These are phyloP conservation scores for Phalaenopsis aphrodite DNA, from an alignment of 106 monocot species.

Conservation along the genomic window DNA sequence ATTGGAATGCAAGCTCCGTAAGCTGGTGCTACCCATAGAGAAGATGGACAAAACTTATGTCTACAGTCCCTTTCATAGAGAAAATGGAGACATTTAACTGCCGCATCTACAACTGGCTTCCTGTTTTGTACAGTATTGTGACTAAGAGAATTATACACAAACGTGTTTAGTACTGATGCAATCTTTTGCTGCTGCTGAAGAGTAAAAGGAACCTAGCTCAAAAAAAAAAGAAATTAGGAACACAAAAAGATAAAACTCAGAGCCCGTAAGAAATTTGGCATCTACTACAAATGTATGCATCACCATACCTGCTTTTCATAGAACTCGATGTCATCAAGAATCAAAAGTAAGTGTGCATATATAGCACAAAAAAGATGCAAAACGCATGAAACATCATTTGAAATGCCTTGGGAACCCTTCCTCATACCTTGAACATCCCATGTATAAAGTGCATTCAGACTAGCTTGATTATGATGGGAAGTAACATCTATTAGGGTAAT, in stretches of 20 bases:
- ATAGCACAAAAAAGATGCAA: constrained; percentile 86
- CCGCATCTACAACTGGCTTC: constrained; percentile 48
- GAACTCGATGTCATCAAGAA: constrained; percentile 97
- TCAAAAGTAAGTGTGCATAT: constrained; percentile 83
- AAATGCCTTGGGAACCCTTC: constrained; percentile 43
- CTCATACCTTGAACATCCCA: constrained; percentile 70
- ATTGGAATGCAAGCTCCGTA: constrained; percentile 52
- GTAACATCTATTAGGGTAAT: constrained; percentile 15
- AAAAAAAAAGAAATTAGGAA: constrained; percentile 3
- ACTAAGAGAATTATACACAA: constrained; percentile 75
- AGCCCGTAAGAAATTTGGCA: constrained; percentile 3
- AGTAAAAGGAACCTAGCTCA: constrained; percentile 63
- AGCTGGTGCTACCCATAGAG: constrained; percentile 76
- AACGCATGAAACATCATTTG: constrained; percentile 42
- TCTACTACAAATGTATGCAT: not conserved
- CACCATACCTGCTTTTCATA: constrained; percentile 88
- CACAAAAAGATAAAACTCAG: constrained; percentile 1
- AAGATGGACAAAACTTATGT: constrained; percentile 68
- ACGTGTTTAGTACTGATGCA: constrained; percentile 67
- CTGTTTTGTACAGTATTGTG: constrained; percentile 28
- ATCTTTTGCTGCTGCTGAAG: constrained; percentile 66
- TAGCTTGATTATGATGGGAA: constrained; percentile 9
- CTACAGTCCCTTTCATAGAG: constrained; percentile 87
- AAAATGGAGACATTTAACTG: constrained; percentile 75
- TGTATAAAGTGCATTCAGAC: constrained; percentile 30